Conservation (phyloP, 768 basidiomycete species). For the Suillus discolor region DNA sequence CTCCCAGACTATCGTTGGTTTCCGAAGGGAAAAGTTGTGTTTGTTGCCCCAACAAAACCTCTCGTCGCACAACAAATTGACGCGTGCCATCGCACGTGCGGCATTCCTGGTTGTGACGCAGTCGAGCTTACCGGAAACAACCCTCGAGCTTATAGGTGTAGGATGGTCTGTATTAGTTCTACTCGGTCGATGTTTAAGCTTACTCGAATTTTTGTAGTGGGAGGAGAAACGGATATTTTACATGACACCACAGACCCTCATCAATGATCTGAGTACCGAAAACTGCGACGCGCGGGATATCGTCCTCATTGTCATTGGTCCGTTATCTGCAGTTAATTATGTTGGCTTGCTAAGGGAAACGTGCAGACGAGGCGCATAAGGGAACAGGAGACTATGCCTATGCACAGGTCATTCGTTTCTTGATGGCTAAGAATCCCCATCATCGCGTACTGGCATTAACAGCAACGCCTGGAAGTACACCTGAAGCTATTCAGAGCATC, state of each 20-base stretch:
- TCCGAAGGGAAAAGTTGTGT: constrained; percentile 88
- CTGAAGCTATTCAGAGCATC: constrained; percentile 85
- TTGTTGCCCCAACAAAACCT: constrained; percentile 95
- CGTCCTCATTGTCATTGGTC: constrained; percentile 86
- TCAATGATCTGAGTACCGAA: constrained; percentile 78
- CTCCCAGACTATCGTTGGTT: constrained; percentile 86
- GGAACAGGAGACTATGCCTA: constrained; percentile 95
- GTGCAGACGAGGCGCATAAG: constrained; percentile 89
- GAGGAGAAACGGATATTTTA: constrained; percentile 84
- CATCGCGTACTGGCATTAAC: constrained; percentile 93
- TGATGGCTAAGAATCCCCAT: constrained; percentile 94
- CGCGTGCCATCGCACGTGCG: constrained; percentile 91
- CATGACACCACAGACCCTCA: constrained; percentile 94
- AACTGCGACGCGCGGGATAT: constrained; percentile 81
- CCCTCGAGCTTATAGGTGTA: constrained; percentile 50
- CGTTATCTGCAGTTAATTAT: constrained; percentile 18
- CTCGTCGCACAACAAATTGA: constrained; percentile 94
- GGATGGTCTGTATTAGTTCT: constrained; percentile 51
- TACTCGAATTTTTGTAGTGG: constrained; percentile 53
- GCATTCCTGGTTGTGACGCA: constrained; percentile 86
- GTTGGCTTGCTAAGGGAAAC: constrained; percentile 10
- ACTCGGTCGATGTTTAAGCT: background rate
- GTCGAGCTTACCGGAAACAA: constrained; percentile 86
- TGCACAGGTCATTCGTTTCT: constrained; percentile 80
- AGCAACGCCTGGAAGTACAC: constrained; percentile 88